Base-by-base conservation (phyloP, 495 filamentous ascomycete genomes). In the Arthonia radiata region DNA sequence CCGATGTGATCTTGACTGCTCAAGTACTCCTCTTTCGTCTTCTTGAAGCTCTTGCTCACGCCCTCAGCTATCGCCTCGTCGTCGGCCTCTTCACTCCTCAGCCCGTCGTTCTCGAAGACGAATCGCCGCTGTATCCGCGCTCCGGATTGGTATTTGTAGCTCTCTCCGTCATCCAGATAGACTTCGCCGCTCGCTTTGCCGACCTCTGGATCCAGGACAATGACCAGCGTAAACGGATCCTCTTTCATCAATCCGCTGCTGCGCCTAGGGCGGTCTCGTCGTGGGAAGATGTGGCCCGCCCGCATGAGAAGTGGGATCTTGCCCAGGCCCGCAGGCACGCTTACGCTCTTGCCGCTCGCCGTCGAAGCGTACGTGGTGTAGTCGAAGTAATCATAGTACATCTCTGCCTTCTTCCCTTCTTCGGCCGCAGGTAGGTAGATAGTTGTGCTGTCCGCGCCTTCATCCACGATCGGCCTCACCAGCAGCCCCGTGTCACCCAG, bases 301-400 rank as follows among this genome's bases (percentile, higher is more conserved):
- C 71, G 76, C 69, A 93, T 89, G 28, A 97, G 51, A 10, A 97
- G 38, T 0, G 86, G 83, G 9, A 90, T 70, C 41, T 69, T 75
- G 13, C 89, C 73, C 9, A 93, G 52, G 1, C 82, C 77, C 1
- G 86, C 76, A 0, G 61, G 51, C 13, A 91, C 48, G 0, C 59
- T 73, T 31, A 75, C 52, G 25, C 41, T 53, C 13, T 35, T 37
- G 42, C 71, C 67, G 30, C 80, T 71, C 36, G 49, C 53, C 6
- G 59, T 43, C 0, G 73, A 74, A 11, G 65, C 50, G 43, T 86
- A 67, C 23, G 63, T 50, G 13, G 68, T 66, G 49, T 73, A 91
- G 36, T 73, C 72, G 42, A 82, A 86, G 50, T 97, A 94, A 44
- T 93, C 75, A 41, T 78, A 94, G 54, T 97, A 97, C 30, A 69